Conservation (phyloP, 768 basidiomycete genomes). For the Podaxis rugospora region DNA sequence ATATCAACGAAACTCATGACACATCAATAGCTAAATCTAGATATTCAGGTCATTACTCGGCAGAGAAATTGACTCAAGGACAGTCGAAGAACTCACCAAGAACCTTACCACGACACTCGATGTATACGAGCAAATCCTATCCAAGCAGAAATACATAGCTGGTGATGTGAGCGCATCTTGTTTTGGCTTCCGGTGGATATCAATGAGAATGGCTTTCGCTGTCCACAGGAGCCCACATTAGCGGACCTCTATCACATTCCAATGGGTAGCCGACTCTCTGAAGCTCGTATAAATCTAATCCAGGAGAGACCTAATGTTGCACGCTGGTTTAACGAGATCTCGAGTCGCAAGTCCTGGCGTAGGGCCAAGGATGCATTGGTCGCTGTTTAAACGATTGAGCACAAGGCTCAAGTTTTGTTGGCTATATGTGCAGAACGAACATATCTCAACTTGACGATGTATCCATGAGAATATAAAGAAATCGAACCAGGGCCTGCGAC, state of each 20-base stretch:
- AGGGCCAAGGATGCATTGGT: constrained; percentile 8
- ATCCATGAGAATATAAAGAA: no score
- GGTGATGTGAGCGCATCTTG: constrained; percentile 29
- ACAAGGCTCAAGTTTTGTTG: no score
- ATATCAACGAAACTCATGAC: background rate
- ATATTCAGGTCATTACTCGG: background rate
- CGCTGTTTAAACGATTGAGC: no score
- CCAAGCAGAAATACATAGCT: constrained; percentile 41
- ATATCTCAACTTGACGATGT: no score
- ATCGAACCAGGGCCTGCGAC: no score
- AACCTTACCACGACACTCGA: constrained; percentile 23
- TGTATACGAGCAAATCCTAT: constrained; percentile 43
- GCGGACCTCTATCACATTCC: constrained; percentile 44
- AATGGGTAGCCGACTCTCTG: constrained; percentile 22
- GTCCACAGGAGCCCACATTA: constrained; percentile 33
- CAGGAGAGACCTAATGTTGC: constrained; percentile 36
- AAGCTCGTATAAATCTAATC: constrained; percentile 20
- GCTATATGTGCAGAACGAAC: no score
- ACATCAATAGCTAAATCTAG: background rate
- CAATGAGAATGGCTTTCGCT: background rate
- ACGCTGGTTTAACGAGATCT: constrained; percentile 51
- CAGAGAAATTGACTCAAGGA: background rate
- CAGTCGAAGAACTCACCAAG: background rate
- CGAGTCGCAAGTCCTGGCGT: constrained; percentile 41
- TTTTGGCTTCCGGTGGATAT: background rate